Evolutionary conservation across 441 rosid genomes (phyloP).

Genomic region (Erysimum cheiri): DNA sequence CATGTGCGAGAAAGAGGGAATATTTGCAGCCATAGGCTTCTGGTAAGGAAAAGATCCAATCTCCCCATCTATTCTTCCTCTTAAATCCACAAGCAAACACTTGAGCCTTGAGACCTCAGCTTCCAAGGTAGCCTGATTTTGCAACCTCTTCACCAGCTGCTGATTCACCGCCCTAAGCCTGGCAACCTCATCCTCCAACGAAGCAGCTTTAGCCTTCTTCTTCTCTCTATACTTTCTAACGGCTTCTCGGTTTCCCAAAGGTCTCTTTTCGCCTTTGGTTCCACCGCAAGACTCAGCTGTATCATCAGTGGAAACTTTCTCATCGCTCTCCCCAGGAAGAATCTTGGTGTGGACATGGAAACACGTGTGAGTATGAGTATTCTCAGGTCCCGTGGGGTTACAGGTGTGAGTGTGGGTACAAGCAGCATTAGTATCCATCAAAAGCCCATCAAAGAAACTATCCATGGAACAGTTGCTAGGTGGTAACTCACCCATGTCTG

Average conservation of each 20-base stretch:
- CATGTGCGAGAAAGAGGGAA: slow-evolving; percentile 59
- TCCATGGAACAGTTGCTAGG: slow-evolving; percentile 79
- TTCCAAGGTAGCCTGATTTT: slow-evolving; percentile 86
- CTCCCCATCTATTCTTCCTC: slow-evolving; percentile 98
- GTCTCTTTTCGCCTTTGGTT: slow-evolving; percentile 70
- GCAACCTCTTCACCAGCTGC: slow-evolving; percentile 85
- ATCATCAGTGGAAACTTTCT: slow-evolving; percentile 71
- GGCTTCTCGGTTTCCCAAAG: slow-evolving; percentile 84
- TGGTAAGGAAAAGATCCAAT: slow-evolving; percentile 96
- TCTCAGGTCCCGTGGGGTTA: slow-evolving; percentile 96
- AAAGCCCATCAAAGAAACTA: slow-evolving; percentile 74
- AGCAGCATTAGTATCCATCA: slow-evolving; percentile 80
- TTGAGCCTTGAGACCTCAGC: slow-evolving; percentile 90
- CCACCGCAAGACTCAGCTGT: slow-evolving; percentile 68
- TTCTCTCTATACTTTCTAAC: slow-evolving; percentile 96
- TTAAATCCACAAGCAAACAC: slow-evolving; percentile 94
- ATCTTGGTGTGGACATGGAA: slow-evolving; percentile 92
- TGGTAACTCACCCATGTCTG: slow-evolving; percentile 69
- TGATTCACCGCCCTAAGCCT: slow-evolving; percentile 78
- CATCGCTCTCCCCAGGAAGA: slow-evolving; percentile 70
- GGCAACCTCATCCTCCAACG: slow-evolving; percentile 87
- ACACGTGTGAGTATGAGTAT: slow-evolving; percentile 93
- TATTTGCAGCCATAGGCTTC: slow-evolving; percentile 57
- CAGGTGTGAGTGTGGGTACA: slow-evolving; percentile 99
- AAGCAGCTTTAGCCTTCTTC: slow-evolving; percentile 93